Evolutionary conservation across 495 filamentous ascomycete species (phyloP).

Genomic region (Daldinia bambusicola): DNA sequence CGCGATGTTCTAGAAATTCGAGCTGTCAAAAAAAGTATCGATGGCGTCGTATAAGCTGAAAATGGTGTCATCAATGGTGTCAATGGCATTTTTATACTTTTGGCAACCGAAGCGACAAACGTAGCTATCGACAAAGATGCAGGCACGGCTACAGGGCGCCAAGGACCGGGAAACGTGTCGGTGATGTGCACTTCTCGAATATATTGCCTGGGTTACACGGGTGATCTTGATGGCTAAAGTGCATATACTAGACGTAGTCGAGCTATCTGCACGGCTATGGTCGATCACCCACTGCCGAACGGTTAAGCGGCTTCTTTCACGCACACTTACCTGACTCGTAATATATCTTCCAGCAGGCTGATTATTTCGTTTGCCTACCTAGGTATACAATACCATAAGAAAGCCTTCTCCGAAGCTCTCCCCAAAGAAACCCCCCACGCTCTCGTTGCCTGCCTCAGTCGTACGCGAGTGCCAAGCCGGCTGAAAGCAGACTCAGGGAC

Average conservation of each 20-base stretch:
- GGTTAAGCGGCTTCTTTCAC: conserved; percentile 23
- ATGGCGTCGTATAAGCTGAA: conserved; percentile 32
- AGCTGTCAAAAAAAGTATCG: conserved; percentile 16
- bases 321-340: conserved; percentile 8
- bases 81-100: conserved; percentile 30
- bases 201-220: conserved; percentile 30
- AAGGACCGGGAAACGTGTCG: conserved; percentile 27
- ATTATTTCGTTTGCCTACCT: conserved; percentile 4
- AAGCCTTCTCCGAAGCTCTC: neutral
- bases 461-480: conserved; percentile 39
- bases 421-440: conserved; percentile 11
- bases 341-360: conserved; percentile 1
- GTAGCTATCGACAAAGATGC: conserved; percentile 22
- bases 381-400: neutral
- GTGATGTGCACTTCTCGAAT: conserved; percentile 25
- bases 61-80: conserved; percentile 41
- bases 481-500: conserved; percentile 29
- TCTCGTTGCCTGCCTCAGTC: conserved; percentile 22
- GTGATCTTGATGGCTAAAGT: conserved; percentile 34
- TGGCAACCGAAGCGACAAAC: conserved; percentile 2
- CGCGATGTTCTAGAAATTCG: conserved; percentile 22
- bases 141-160: conserved; percentile 25
- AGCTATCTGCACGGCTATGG: conserved; percentile 8
- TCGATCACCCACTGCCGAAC: conserved; percentile 22
- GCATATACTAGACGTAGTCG: conserved; percentile 19